phyloP scores from a whole-genome alignment of 2,329 filamentous ascomycete genomes.

The Cladosporium halotolerans region DNA sequence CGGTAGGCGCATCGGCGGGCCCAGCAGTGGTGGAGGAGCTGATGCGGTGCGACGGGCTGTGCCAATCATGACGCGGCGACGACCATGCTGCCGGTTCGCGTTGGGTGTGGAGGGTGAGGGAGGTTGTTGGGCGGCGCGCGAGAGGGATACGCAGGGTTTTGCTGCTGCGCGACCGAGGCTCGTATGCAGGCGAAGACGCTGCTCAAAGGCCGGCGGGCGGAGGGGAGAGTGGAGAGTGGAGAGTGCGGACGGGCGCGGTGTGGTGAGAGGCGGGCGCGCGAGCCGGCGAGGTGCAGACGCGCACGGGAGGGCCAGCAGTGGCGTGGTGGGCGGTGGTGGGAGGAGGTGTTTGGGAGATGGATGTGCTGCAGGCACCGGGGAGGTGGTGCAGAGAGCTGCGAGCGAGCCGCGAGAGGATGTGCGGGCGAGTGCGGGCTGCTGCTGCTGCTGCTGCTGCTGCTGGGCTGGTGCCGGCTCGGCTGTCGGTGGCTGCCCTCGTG shows the following conservation, averaged over 20 bases:
- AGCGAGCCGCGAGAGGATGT: too few relatives aligned
- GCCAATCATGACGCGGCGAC: conserved; percentile 19
- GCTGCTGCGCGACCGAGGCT: neutral
- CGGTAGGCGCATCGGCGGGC: conserved; percentile 21
- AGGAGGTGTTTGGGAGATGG: too few relatives aligned
- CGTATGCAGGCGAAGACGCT: neutral
- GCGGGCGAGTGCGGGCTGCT: too few relatives aligned
- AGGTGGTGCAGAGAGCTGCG: neutral
- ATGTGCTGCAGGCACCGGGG: neutral
- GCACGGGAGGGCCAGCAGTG: too few relatives aligned
- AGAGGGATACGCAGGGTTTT: neutral
- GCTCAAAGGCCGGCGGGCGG: neutral
- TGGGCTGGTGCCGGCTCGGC: too few relatives aligned
- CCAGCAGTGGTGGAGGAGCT: conserved; percentile 16
- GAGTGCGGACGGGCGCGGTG: neutral
- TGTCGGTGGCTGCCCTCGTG: too few relatives aligned
- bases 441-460: too few relatives aligned
- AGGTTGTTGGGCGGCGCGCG: neutral
- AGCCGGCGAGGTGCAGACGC: too few relatives aligned
- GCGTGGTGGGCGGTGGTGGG: too few relatives aligned
- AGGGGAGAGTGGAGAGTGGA: neutral
- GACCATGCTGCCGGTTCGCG: conserved; percentile 19
- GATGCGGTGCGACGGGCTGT: conserved; percentile 24
- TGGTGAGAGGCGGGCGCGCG: neutral
- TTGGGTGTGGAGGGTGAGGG: neutral